Evolutionary conservation across 768 basidiomycete species (phyloP), one percentile per base, ranked within the genome.

Genomic region (Amylocystis lapponica): DNA sequence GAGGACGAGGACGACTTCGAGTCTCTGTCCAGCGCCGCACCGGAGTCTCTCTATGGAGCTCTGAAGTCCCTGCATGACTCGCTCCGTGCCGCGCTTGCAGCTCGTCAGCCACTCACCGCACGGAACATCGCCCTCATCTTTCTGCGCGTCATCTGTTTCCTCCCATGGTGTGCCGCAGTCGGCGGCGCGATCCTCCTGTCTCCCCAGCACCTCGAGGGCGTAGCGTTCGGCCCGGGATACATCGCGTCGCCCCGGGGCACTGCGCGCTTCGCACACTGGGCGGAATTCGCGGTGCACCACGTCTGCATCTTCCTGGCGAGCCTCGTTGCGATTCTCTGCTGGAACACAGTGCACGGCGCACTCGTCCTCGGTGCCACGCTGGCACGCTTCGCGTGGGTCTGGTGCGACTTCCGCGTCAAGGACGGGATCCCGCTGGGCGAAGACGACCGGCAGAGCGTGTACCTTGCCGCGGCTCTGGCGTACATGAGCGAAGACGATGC

Each of bases 241-340:
- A 35, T 58, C 11, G 14, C 50, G 2, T 53, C 60, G 26, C 51
- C 49, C 1, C 55, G 39, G 33, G 66, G 66, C n/a, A 39, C 62
- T n/a, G 59, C 58, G n/a, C 66, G 67, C 22, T 65, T 66, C 29
- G 59, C 62, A 17, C 55, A 68, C 36, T 68, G 66, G 66, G 64
- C 58, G 3, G 58, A 65, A 11, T 66, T 56, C 39, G 66, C 58
- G 2, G 43, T 50, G 34, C 60, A 62, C n/a, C 63, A 67, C 37
- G 55, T 61, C 47, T 45, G 56, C 55, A 60, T 65, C 39, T 66
- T 67, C 48, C 41, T 66, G 37, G 61, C 61, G 12, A 46, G 7
- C 27, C 14, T 59, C 10, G 34, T 44, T 1, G 36, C 21, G 29
- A 17, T 53, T 13, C 14, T 55, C 26, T 65, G 57, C 55, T 54